A percentile compares a stretch with the other conserved stretches of the same genome.
Evolutionary conservation across 371 early-diverging fungal genomes (phyloP).

Genomic region (Apophysomyces ossiformis): DNA sequence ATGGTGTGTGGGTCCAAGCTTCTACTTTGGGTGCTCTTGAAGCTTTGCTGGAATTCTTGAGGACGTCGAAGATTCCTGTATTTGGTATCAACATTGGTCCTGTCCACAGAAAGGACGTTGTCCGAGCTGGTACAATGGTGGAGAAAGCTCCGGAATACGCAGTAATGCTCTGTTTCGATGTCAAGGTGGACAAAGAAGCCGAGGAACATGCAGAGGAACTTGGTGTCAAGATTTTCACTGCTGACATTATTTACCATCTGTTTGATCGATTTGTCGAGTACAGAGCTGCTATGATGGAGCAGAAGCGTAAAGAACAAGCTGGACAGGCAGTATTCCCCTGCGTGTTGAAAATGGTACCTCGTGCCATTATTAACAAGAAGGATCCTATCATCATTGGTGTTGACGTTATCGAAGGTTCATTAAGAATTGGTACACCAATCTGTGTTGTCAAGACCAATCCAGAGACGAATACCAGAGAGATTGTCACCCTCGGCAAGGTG

Average conservation of each 20-base stretch:
- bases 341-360: slow-evolving; percentile 92
- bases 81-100: slow-evolving; percentile 98
- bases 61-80: slow-evolving; percentile 95
- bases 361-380: slow-evolving; percentile 96
- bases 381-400: slow-evolving; percentile 98
- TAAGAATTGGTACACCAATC: slow-evolving; percentile 95
- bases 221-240: slow-evolving; percentile 94
- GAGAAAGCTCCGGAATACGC: slow-evolving; percentile 93
- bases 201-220: slow-evolving; percentile 91
- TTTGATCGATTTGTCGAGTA: slow-evolving; percentile 96
- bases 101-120: slow-evolving; percentile 98
- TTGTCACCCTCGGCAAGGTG: slow-evolving; percentile 90
- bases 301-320: slow-evolving; percentile 88
- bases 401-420: slow-evolving; percentile 94
- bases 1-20: slow-evolving; percentile 99
- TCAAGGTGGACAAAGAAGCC: slow-evolving; percentile 97
- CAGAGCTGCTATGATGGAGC: slow-evolving; percentile 75
- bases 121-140: slow-evolving; percentile 92
- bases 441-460: slow-evolving; percentile 90
- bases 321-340: slow-evolving; percentile 97
- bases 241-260: slow-evolving; percentile 99
- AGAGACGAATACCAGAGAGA: slow-evolving; percentile 72
- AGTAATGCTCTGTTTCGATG: slow-evolving; percentile 99
- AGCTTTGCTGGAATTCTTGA: slow-evolving; percentile 97
- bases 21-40: slow-evolving; percentile 99